A percentile compares a stretch with the other conserved stretches of the same genome.
Conservation (phyloP, 192 early-diverging fungal species). For the Allomyces javanicus region DNA sequence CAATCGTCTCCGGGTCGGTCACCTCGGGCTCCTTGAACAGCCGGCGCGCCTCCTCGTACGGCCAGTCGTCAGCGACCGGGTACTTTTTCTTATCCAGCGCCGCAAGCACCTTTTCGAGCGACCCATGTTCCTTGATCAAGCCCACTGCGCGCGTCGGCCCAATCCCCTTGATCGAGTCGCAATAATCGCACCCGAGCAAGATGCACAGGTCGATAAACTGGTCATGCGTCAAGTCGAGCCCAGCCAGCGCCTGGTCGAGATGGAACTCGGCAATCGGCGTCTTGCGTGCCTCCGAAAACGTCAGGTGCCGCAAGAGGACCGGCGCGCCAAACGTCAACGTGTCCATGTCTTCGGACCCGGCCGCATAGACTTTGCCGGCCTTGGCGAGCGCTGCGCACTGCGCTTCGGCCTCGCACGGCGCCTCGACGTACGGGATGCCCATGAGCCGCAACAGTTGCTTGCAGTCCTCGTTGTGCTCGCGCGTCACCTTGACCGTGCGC, state of each 20-base stretch:
- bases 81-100: conserved; percentile 58
- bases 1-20: conserved; percentile 35
- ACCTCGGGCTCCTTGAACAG: conserved; percentile 73
- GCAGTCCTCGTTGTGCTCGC: conserved; percentile 85
- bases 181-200: conserved; percentile 93
- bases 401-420: conserved; percentile 94
- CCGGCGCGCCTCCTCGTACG: conserved; percentile 67
- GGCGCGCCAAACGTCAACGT: conserved; percentile 86
- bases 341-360: conserved; percentile 97
- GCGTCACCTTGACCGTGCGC: conserved; percentile 77
- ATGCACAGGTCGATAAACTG: conserved; percentile 97
- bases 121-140: conserved; percentile 64
- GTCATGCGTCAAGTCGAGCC: conserved; percentile 48
- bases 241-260: conserved; percentile 58
- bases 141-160: conserved; percentile 69
- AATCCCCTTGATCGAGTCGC: conserved; percentile 80
- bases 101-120: conserved; percentile 58
- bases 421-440: conserved; percentile 83
- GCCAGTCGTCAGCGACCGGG: conserved; percentile 72
- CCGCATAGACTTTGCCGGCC: conserved; percentile 78
- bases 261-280: conserved; percentile 78
- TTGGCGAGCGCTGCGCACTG: conserved; percentile 86
- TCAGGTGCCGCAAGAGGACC: conserved; percentile 75
- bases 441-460: conserved; percentile 67
- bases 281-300: conserved; percentile 74